Evolutionary conservation across 495 filamentous ascomycete genomes (phyloP).

Genomic region (Neurospora sp.): DNA sequence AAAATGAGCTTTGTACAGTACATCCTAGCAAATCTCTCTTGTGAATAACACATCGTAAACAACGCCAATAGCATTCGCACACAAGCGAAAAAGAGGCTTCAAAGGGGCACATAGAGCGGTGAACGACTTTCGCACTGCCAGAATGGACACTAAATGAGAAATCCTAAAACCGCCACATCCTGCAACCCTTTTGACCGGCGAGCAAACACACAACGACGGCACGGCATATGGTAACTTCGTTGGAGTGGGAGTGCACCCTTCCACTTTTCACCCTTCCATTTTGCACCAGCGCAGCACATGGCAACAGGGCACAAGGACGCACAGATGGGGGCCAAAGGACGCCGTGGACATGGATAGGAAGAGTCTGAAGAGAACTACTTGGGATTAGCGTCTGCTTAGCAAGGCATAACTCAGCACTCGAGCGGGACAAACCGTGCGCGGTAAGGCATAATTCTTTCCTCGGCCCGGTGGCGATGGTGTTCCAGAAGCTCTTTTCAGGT

Average conservation of each 20-base stretch:
- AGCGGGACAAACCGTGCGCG: not conserved
- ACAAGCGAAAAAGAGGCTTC: not conserved
- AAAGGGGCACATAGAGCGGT: not conserved
- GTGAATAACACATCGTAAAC: not conserved
- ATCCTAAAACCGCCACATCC: not conserved
- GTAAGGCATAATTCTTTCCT: not conserved
- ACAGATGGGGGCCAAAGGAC: not conserved
- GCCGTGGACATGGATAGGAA: not conserved
- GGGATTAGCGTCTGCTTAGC: not conserved
- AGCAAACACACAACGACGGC: not conserved
- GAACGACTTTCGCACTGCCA: not conserved
- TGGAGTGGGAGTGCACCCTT: not conserved
- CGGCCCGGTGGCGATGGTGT: not conserved
- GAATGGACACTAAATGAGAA: not conserved
- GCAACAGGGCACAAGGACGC: not conserved
- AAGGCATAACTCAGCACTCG: not conserved
- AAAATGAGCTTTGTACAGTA: not conserved
- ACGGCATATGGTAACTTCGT: not conserved
- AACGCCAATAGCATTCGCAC: not conserved
- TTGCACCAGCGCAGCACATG: not conserved
- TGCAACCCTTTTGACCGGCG: not conserved
- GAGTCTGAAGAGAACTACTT: not conserved
- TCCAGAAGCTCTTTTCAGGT: not conserved
- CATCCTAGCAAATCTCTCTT: not conserved
- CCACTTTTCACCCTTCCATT: not conserved